Evolutionary conservation across 768 basidiomycete genomes (phyloP).

Genomic region (Russula sp.): DNA sequence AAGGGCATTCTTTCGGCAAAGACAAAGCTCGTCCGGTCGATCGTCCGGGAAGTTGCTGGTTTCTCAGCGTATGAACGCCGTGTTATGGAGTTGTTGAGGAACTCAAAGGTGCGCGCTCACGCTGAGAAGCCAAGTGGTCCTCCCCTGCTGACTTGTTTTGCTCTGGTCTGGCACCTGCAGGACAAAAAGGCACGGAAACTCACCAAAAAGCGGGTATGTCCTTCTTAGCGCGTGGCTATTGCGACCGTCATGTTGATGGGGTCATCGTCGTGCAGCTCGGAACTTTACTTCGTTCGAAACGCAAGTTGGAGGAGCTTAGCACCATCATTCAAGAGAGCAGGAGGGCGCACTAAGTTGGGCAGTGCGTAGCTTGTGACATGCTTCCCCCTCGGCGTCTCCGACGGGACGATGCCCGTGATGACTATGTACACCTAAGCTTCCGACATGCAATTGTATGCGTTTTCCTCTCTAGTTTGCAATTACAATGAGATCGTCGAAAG

Average conservation of each 20-base stretch:
- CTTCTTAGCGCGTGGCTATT: constrained; percentile 22
- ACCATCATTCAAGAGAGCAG: constrained; percentile 91
- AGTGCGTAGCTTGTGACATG: background rate
- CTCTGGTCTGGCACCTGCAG: constrained; percentile 34
- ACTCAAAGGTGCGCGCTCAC: constrained; percentile 72
- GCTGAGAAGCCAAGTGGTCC: background rate
- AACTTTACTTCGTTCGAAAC: constrained; percentile 96
- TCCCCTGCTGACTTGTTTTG: background rate
- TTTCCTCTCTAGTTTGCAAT: background rate
- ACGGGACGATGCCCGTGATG: background rate
- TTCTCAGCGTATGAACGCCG: constrained; percentile 97
- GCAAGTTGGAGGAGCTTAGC: constrained; percentile 96
- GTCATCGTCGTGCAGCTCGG: constrained; percentile 58
- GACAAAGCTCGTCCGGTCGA: constrained; percentile 88
- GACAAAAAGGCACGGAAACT: constrained; percentile 99
- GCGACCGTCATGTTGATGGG: constrained; percentile 6
- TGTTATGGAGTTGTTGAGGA: constrained; percentile 96
- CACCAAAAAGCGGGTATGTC: constrained; percentile 97
- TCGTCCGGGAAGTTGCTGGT: constrained; percentile 95
- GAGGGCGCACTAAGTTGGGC: constrained; percentile 46
- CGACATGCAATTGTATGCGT: constrained; percentile 19
- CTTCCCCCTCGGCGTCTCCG: background rate
- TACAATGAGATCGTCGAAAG: background rate
- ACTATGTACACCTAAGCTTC: constrained; percentile 18
- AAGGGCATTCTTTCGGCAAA: constrained; percentile 89